These are phyloP conservation scores for Adansonia grandidieri DNA, from an alignment of 441 rosid genomes.

Conservation along the genomic window DNA sequence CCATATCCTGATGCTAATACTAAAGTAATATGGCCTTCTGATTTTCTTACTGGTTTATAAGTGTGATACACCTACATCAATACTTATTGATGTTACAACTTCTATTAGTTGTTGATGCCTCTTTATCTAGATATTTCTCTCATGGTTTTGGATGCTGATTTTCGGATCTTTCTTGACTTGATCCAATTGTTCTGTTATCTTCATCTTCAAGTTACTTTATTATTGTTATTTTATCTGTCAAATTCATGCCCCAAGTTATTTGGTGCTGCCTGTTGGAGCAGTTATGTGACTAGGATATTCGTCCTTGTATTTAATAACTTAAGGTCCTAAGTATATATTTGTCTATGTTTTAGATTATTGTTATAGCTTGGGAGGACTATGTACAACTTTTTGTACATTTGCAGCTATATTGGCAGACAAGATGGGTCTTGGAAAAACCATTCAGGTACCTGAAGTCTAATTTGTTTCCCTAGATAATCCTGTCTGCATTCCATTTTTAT, in stretches of 20 bases:
- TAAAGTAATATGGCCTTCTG: conserved; percentile 1
- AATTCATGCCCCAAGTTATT: background rate
- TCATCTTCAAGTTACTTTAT: background rate
- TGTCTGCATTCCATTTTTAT: conserved; percentile 26
- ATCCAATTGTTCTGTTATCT: conserved; percentile 12
- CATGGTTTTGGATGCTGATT: background rate
- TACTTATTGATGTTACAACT: background rate
- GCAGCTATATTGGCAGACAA: conserved; percentile 98
- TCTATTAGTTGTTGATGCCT: background rate
- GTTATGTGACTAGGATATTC: conserved; percentile 11
- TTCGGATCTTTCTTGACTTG: background rate
- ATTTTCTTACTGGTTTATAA: conserved; percentile 8
- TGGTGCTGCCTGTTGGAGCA: conserved; percentile 3
- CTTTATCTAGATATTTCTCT: conserved; percentile 4
- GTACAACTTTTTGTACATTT: conserved; percentile 38
- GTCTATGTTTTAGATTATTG: conserved; percentile 8
- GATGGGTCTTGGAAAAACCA: conserved; percentile 99
- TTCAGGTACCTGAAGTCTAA: conserved; percentile 64
- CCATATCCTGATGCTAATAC: background rate
- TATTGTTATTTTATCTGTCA: background rate
- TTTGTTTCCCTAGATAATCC: conserved; percentile 5
- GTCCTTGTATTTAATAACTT: background rate
- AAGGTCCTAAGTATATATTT: background rate
- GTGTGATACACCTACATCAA: background rate
- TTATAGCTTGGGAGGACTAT: background rate